Evolutionary conservation across 2,329 filamentous ascomycete genomes (phyloP), one percentile per base, ranked within the genome.

Genomic region (Fusarium bulbicola): DNA sequence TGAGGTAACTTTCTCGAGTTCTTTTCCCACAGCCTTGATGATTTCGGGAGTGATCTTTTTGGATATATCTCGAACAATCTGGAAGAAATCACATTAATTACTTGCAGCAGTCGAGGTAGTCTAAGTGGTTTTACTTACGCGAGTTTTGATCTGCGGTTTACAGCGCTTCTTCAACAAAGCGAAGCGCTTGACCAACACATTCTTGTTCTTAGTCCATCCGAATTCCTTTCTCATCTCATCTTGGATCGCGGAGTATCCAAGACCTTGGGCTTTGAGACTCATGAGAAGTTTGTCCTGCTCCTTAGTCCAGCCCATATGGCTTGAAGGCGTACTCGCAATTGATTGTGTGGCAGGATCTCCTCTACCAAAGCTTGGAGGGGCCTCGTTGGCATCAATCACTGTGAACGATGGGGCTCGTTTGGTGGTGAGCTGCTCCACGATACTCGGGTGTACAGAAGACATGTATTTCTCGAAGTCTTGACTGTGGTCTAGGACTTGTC

Each of bases 401-500:
- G 6, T 7, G 20, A 49, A 3, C 3, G 46, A 16, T 2, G 46
- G 16, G 2, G 11, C 20, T 16, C 2, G 28, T 20, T n/a, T 14
- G 5, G 5, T 6, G 26, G 0, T 30, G 28, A 7, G 14, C 46
- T 18, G 28, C 46, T 3, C 10, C 10, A 30, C 16, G 20, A n/a
- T 28, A n/a, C 20, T 16, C 13, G 45, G 20, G 6, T 30, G 26
- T 4, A 6, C 1, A 6, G 13, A 28, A 15, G 45, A 11, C 9
- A 21, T 5, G 26, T 7, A 7, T 21, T 9, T 28, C 13, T 13
- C 9, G 4, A 47, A 21, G 1, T 28, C 9, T 7, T 47, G 26
- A 21, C 2, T 21, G 26, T 7, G 6, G 26, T 11, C 20, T 28
- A 0, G 26, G 0, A 6, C 5, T 24, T 21, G 24, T 28, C 18